Evolutionary conservation across 805 yeast genomes (phyloP), one percentile per base, ranked within the genome.

Genomic region (Wickerhamomyces sydowiorum): DNA sequence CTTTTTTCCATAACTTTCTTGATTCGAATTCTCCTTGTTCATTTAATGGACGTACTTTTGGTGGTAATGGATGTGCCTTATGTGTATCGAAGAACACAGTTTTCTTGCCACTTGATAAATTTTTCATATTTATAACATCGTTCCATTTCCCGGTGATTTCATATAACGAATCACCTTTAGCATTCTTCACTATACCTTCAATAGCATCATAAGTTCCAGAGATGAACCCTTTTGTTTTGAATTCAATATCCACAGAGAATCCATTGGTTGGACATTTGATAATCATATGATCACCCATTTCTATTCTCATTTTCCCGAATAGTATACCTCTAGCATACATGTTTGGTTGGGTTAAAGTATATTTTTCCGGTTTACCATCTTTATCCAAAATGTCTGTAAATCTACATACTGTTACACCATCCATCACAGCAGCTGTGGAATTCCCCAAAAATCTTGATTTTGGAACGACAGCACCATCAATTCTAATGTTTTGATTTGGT

Each of bases 401-500:
- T 32, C 85, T 76, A 17, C 90, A 64, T 38, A 76, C 79, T 1
- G 87, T 91, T 43, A 75, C 58, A 18, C 99, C 99, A 53, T 90
- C 96, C 99, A 93, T 93, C 61, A 93, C 78, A 1, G 96, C 95
- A 18, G 98, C 99, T 0, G 96, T 90, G 2, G 96, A 88, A 59
- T 93, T 93, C 25, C 99, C 99, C 46, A 91, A 69, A 55, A 93
- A 93, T 54, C 78, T 77, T 1, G 97, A 89, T 56, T 77, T 82
- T 19, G 99, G 99, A 35, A 88, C 72, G 17, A 89, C 79, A 13
- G 84, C 74, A 24, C 99, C 99, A 57, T 93, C 99, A 19, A 83
- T 88, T 48, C 93, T 76, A 44, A 93, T 86, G 51, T 78, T 77
- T 44, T 76, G 75, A 43, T 79, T 84, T 0, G 99, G 99, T 29